phyloP scores from a whole-genome alignment of 2,329 filamentous ascomycete species.

The Macrophomina phaseolina region DNA sequence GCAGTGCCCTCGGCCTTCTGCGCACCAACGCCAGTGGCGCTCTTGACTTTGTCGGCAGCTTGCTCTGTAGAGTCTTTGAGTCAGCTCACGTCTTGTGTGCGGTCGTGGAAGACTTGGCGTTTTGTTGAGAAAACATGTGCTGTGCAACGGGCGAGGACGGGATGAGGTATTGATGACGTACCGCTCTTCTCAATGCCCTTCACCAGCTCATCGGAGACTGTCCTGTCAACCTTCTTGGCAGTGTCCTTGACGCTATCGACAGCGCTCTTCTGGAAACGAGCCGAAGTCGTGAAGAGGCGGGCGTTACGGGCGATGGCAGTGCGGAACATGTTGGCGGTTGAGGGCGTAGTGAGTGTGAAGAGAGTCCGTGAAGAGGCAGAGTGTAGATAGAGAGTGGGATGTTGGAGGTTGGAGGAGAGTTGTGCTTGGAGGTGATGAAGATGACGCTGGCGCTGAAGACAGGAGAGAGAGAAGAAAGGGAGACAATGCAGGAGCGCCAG shows the following conservation, averaged over 20 bases:
- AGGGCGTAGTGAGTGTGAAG: not conserved
- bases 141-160: not conserved
- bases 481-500: not conserved
- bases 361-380: not conserved
- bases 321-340: constrained; percentile 52
- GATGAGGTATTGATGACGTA: constrained; percentile 48
- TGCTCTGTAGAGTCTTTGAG: constrained; percentile 50
- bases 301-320: constrained; percentile 50
- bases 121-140: not conserved
- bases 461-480: not conserved
- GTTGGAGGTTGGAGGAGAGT: not conserved
- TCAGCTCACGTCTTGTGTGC: constrained; percentile 9
- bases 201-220: constrained; percentile 61
- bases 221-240: constrained; percentile 62
- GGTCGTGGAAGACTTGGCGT: too few relatives aligned
- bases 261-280: constrained; percentile 56
- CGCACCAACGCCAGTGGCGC: constrained; percentile 51
- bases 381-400: not conserved
- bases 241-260: constrained; percentile 64
- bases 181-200: constrained; percentile 68
- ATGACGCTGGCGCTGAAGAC: not conserved
- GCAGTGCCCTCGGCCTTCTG: constrained; percentile 35
- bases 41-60: constrained; percentile 51
- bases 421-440: not conserved
- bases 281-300: constrained; percentile 62